phyloP scores from a whole-genome alignment of 108 stramenopile species.

The Tribonema minus region DNA sequence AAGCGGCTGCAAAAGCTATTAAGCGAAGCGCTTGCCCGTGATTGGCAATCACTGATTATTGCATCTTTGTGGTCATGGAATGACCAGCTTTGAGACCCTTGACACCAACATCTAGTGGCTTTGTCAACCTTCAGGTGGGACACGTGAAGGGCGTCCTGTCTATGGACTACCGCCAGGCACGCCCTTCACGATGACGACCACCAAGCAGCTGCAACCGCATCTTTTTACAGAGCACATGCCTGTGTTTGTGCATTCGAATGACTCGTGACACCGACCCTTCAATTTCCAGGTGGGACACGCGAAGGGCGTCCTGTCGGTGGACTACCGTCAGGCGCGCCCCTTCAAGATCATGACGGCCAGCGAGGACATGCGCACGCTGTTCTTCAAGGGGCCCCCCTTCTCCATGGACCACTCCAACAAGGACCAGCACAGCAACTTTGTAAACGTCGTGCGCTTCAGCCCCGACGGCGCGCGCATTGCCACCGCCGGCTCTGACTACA shows the following conservation, averaged over 20 bases:
- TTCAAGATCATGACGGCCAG: slow-evolving; percentile 76
- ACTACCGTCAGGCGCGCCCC: slow-evolving; percentile 74
- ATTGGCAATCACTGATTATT: too few species aligned
- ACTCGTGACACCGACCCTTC: too few species aligned
- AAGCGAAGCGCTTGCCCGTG: too few species aligned
- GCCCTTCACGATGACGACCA: too few species aligned
- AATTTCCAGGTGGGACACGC: slow-evolving; percentile 50
- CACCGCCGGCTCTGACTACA: slow-evolving; percentile 73
- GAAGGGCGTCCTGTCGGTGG: slow-evolving; percentile 58
- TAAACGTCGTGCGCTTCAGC: slow-evolving; percentile 78
- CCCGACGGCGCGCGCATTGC: slow-evolving; percentile 62
- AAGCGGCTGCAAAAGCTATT: too few species aligned
- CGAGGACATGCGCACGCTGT: slow-evolving; percentile 76
- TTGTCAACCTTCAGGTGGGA: slow-evolving; percentile 32
- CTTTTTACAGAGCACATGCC: not conserved
- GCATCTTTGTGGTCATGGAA: too few species aligned
- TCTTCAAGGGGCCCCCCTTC: slow-evolving; percentile 90
- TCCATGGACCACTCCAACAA: slow-evolving; percentile 65
- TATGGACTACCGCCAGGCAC: slow-evolving; percentile 69
- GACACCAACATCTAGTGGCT: too few species aligned
- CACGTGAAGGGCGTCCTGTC: slow-evolving; percentile 56
- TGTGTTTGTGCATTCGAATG: not conserved
- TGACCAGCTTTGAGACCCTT: too few species aligned
- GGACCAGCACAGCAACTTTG: slow-evolving; percentile 62
- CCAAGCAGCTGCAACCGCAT: too few species aligned